Evolutionary conservation across 345 rosid species (phyloP).

Genomic region (Adansonia digitata): DNA sequence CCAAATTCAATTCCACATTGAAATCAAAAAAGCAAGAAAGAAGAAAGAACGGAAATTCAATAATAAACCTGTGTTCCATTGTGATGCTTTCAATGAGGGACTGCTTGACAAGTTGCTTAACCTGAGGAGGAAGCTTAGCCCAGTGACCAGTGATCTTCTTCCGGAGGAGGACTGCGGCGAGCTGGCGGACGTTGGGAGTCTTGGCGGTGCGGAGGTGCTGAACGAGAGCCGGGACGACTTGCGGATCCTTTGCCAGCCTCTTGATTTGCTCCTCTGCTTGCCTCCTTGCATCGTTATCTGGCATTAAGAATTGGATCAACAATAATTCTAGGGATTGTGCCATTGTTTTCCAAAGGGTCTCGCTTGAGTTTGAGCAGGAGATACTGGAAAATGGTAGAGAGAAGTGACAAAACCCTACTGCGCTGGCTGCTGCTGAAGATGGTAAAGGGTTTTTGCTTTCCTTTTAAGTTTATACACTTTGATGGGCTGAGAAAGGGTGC

Average conservation of each 20-base stretch:
- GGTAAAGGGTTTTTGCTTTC: constrained; percentile 2
- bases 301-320: constrained; percentile 96
- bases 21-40: not conserved
- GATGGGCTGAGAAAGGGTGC: constrained; percentile 13
- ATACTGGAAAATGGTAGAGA: not conserved
- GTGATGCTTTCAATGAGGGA: constrained; percentile 94
- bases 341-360: constrained; percentile 31
- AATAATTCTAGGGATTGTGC: constrained; percentile 89
- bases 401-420: not conserved
- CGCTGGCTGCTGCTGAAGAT: not conserved
- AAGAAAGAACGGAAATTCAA: not conserved
- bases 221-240: constrained; percentile 89
- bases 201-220: constrained; percentile 99
- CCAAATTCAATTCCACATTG: not conserved
- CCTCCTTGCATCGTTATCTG: constrained; percentile 94
- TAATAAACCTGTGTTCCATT: constrained; percentile 71
- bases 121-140: constrained; percentile 87
- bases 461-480: constrained; percentile 6
- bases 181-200: constrained; percentile 97
- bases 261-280: constrained; percentile 99
- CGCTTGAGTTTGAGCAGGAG: not conserved
- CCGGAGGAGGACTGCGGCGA: constrained; percentile 97
- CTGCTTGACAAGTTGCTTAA: constrained; percentile 76
- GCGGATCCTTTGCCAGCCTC: constrained; percentile 93
- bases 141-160: constrained; percentile 98